Conservation (phyloP, 495 filamentous ascomycete genomes). For the Xylaria intraflava region DNA sequence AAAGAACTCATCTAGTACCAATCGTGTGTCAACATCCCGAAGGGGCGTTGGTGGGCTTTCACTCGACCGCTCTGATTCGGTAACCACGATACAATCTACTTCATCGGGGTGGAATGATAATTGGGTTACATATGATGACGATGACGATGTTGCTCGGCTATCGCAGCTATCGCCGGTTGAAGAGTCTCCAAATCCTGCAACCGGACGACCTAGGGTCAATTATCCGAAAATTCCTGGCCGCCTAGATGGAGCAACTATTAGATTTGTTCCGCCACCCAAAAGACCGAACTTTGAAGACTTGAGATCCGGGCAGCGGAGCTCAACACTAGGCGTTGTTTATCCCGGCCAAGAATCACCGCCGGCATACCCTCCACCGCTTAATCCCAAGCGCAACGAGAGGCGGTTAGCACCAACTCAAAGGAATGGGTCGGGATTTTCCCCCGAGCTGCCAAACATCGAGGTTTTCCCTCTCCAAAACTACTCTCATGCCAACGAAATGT, state of each 20-base stretch:
- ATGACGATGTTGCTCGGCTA: conserved; percentile 13
- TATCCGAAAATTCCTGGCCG: conserved; percentile 38
- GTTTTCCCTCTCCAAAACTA: conserved; percentile 8
- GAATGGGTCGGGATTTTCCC: conserved; percentile 15
- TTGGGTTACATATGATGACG: conserved; percentile 8
- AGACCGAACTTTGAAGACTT: conserved; percentile 25
- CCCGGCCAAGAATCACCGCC: conserved; percentile 8
- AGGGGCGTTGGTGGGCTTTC: conserved; percentile 15
- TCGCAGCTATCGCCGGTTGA: conserved; percentile 39
- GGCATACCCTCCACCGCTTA: conserved; percentile 20
- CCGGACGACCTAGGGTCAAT: conserved; percentile 34
- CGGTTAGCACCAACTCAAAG: conserved; percentile 13
- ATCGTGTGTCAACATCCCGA: conserved; percentile 11
- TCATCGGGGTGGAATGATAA: conserved; percentile 18
- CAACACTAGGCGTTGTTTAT: conserved; percentile 18
- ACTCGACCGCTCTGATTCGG: conserved; percentile 20
- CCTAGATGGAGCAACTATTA: conserved; percentile 16
- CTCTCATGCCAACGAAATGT: neutral
- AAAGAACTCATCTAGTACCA: conserved; percentile 5
- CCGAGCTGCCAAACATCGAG: conserved; percentile 13
- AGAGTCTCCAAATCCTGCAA: conserved; percentile 32
- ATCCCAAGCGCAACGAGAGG: conserved; percentile 11
- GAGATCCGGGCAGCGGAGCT: conserved; percentile 28
- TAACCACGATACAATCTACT: conserved; percentile 26
- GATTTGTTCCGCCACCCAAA: conserved; percentile 28